Evolutionary conservation across 1,139 yeast genomes (phyloP).

Genomic region (Geotrichum bryndzae): DNA sequence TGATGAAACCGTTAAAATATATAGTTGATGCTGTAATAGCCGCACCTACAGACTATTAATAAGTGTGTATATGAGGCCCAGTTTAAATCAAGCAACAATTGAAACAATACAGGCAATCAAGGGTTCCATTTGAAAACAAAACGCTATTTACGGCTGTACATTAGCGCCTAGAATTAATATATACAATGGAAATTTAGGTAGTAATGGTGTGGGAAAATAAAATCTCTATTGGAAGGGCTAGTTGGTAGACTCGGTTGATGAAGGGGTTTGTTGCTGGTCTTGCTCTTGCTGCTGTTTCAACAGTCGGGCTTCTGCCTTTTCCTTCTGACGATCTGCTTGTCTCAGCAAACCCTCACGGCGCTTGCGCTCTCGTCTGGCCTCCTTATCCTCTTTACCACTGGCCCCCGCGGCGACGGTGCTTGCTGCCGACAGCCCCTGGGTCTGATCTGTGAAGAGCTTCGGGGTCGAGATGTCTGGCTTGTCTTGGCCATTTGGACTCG

Average conservation of each 20-base stretch:
- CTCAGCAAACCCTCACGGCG: conserved; percentile 3
- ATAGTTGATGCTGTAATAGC: no score
- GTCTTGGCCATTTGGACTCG: neutral
- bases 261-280: neutral
- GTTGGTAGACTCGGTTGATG: neutral
- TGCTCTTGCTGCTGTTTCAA: neutral
- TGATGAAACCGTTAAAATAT: no score
- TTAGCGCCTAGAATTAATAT: no score
- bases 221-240: no score
- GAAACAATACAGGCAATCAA: no score
- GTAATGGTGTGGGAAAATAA: no score
- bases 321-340: neutral
- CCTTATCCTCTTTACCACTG: neutral
- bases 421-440: neutral
- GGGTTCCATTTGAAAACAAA: no score
- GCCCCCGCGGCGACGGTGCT: neutral
- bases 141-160: no score
- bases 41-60: no score
- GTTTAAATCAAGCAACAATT: no score
- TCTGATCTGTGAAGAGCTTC: neutral
- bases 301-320: neutral
- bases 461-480: neutral
- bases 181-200: no score
- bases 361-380: conserved; percentile 1
- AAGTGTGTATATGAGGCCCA: no score